phyloP scores from a whole-genome alignment of 192 early-diverging fungal genomes.

The Podila verticillata region DNA sequence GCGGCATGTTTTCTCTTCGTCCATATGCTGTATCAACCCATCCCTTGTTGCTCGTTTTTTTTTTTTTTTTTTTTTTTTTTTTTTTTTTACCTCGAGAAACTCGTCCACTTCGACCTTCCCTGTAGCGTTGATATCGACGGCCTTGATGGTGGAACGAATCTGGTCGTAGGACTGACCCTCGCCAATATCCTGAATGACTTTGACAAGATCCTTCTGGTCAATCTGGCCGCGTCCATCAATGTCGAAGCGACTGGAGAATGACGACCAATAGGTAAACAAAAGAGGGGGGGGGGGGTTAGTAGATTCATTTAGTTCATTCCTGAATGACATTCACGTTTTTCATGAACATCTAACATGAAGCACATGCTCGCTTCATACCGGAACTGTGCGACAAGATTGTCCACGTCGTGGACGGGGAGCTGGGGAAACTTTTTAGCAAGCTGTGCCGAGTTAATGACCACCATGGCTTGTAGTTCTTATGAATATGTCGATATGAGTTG shows the following conservation, averaged over 20 bases:
- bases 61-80: conserved; percentile 7
- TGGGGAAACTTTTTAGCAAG: conserved; percentile 61
- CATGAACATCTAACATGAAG: background rate
- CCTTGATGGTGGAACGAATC: conserved; percentile 73
- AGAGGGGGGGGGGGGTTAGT: too few relatives aligned
- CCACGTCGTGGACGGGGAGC: conserved; percentile 61
- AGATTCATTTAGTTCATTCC: background rate
- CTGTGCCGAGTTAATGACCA: conserved; percentile 61
- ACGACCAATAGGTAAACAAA: background rate
- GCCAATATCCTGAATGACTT: conserved; percentile 71
- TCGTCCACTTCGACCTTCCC: conserved; percentile 82
- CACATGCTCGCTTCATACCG: conserved; percentile 29
- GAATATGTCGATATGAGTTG: background rate
- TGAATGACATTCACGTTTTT: background rate
- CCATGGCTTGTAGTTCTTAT: conserved; percentile 37
- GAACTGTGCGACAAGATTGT: conserved; percentile 61
- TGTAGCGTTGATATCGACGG: conserved; percentile 71
- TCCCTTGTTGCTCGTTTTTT: background rate
- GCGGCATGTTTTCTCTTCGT: background rate
- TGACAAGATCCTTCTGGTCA: conserved; percentile 72
- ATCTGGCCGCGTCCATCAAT: conserved; percentile 75
- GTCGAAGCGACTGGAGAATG: conserved; percentile 50
- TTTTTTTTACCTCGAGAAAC: conserved; percentile 73
- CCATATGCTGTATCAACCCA: background rate
- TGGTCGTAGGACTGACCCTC: conserved; percentile 78